A percentile compares a stretch with the other conserved stretches of the same genome.
Conservation (phyloP, 176 grass and related monocot species). For the Ensete ventricosum region DNA sequence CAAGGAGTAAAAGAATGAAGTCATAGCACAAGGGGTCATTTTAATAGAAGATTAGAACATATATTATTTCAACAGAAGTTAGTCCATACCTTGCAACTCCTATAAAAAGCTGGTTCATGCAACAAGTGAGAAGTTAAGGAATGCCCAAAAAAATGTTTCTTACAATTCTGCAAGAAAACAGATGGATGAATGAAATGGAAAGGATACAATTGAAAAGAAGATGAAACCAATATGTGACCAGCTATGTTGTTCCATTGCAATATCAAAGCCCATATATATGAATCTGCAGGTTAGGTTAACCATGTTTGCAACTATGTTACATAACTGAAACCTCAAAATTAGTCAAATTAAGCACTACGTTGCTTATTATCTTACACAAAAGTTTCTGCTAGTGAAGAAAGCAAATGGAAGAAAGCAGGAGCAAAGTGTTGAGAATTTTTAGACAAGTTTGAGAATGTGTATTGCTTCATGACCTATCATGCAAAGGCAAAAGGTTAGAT, state of each 20-base stretch:
- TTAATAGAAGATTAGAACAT: background rate
- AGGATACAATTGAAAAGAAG: slow-evolving; percentile 99
- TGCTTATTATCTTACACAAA: slow-evolving; percentile 69
- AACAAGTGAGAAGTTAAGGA: slow-evolving; percentile 49
- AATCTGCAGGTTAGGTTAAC: slow-evolving; percentile 46
- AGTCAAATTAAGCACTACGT: background rate
- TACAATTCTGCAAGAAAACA: slow-evolving; percentile 12
- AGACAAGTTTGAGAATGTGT: slow-evolving; percentile 91
- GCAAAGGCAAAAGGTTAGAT: slow-evolving; percentile 20
- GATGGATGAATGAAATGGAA: slow-evolving; percentile 4
- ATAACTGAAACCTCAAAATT: background rate
- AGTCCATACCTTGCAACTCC: slow-evolving; percentile 76
- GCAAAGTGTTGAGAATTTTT: slow-evolving; percentile 79
- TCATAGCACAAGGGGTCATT: background rate
- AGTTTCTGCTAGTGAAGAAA: slow-evolving; percentile 95
- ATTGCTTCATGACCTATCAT: slow-evolving; percentile 92
- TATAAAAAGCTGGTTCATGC: slow-evolving; percentile 73
- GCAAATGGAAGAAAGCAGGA: slow-evolving; percentile 83
- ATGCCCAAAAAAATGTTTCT: slow-evolving; percentile 11
- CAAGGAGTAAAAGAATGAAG: no score
- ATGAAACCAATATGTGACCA: slow-evolving; percentile 98
- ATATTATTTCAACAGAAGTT: background rate
- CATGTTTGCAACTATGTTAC: background rate
- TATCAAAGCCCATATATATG: slow-evolving; percentile 99
- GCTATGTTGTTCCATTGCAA: slow-evolving; percentile 98